Evolutionary conservation across 257 asterid species (phyloP), one percentile per base, ranked within the genome.

Genomic region (Plantago elongata): DNA sequence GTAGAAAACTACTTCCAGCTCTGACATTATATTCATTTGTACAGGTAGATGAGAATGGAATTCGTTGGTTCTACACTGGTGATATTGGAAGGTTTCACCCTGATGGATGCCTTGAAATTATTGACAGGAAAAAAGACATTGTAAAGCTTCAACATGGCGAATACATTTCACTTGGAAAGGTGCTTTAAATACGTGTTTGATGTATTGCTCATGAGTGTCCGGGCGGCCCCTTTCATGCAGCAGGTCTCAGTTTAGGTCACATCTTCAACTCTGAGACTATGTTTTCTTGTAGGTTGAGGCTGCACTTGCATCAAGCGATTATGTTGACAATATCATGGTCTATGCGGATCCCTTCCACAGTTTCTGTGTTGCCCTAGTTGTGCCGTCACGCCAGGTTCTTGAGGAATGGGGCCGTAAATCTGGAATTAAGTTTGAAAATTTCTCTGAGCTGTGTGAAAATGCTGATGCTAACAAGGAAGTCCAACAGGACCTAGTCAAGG

Each of bases 101-200:
- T 9, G 95, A 90, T 70, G 97, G 97, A 70, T 85, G 95, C 83
- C 80, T 90, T 65, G 96, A 90, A 76, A 80, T 90, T 74, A 90
- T 90, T 51, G 96, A 90, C 72, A 81, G 97, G 68, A 90, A 85
- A 87, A 90, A 90, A 74, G 97, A 87, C 69, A 87, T 90, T 18
- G 93, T 87, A 52, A 90, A 90, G 84, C 96, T 90, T 69, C 97
- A 90, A 67, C 97, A 90, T 54, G 97, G 97, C 37, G 97, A 90
- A 59, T 90, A 90, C 71, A 76, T 90, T 72, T 87, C 97, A 46
- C 95, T 90, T 30, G 97, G 95, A 55, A 90, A 90, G 95, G 97
- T 89, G 56, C 45, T 65, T 62, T 17, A 17, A 64, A 51, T 45
- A 42, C 43, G 49, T 56, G 18, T 18, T 45, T 40, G n/a, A 34